Evolutionary conservation across 163 green algal genomes (phyloP).

Genomic region (Scenedesmus sp.): DNA sequence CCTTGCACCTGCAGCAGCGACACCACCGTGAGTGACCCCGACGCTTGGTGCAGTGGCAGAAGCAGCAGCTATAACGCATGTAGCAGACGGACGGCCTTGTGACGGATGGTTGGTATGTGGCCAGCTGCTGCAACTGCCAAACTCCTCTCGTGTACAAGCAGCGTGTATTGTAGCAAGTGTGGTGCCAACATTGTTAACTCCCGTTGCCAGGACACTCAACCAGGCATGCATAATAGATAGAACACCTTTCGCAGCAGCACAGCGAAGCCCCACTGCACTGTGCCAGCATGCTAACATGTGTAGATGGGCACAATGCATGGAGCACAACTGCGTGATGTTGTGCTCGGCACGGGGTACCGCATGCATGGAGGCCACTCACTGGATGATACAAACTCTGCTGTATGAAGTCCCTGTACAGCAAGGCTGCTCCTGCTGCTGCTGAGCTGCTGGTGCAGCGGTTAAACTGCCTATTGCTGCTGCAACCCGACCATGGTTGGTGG

Average conservation of each 20-base stretch:
- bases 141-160: neutral
- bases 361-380: constrained; percentile 32
- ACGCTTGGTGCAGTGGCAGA: too few relatives aligned
- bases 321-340: too few relatives aligned
- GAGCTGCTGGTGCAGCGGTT: neutral
- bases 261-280: too few relatives aligned
- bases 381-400: constrained; percentile 80
- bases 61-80: neutral
- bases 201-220: too few relatives aligned
- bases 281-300: too few relatives aligned
- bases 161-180: neutral
- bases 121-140: neutral
- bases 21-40: too few relatives aligned
- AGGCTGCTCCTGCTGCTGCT: constrained; percentile 2
- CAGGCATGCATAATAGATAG: too few relatives aligned
- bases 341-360: neutral
- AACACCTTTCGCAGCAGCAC: too few relatives aligned
- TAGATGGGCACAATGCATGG: too few relatives aligned
- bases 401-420: constrained; percentile 84
- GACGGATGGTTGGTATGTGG: neutral
- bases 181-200: too few relatives aligned
- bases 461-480: neutral
- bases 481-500: neutral
- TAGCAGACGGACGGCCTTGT: too few relatives aligned
- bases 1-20: constrained; percentile 57